phyloP scores from a whole-genome alignment of 2,329 filamentous ascomycete species.

The Fusarium transvaalense region DNA sequence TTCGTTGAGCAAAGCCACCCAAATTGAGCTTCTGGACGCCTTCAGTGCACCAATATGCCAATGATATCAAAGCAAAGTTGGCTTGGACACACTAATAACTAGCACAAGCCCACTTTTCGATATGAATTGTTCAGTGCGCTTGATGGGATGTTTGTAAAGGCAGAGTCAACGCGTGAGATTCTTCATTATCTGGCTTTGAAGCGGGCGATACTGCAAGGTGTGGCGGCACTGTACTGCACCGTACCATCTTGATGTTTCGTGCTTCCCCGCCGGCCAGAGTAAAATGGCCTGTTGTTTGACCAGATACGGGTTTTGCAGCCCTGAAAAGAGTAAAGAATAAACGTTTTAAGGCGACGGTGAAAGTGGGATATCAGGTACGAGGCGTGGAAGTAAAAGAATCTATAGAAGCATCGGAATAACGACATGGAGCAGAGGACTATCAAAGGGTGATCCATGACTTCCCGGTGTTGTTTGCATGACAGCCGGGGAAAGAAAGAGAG shows the following conservation, averaged over 20 bases:
- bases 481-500: not conserved
- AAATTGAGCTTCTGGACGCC: slow-evolving; percentile 23
- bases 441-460: slow-evolving; percentile 24
- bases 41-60: slow-evolving; percentile 29
- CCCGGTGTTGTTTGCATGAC: slow-evolving; percentile 26
- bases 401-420: slow-evolving; percentile 28
- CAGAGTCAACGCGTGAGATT: slow-evolving; percentile 17
- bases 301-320: slow-evolving; percentile 36
- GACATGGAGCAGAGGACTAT: slow-evolving; percentile 37
- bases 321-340: slow-evolving; percentile 19
- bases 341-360: slow-evolving; percentile 7
- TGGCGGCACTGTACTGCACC: slow-evolving; percentile 25
- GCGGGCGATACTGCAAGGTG: slow-evolving; percentile 19
- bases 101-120: slow-evolving; percentile 22
- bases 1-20: slow-evolving; percentile 21
- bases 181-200: slow-evolving; percentile 29
- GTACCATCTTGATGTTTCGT: slow-evolving; percentile 20
- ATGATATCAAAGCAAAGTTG: slow-evolving; percentile 30
- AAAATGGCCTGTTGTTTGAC: slow-evolving; percentile 37
- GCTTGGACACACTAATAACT: slow-evolving; percentile 17
- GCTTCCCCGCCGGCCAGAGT: slow-evolving; percentile 35
- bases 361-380: slow-evolving; percentile 4
- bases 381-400: slow-evolving; percentile 21
- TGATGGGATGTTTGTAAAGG: not conserved
- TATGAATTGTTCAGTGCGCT: slow-evolving; percentile 18